Evolutionary conservation across 352 stramenopile genomes (phyloP), one percentile per base, ranked within the genome.

Genomic region (Pythium dissimile): DNA sequence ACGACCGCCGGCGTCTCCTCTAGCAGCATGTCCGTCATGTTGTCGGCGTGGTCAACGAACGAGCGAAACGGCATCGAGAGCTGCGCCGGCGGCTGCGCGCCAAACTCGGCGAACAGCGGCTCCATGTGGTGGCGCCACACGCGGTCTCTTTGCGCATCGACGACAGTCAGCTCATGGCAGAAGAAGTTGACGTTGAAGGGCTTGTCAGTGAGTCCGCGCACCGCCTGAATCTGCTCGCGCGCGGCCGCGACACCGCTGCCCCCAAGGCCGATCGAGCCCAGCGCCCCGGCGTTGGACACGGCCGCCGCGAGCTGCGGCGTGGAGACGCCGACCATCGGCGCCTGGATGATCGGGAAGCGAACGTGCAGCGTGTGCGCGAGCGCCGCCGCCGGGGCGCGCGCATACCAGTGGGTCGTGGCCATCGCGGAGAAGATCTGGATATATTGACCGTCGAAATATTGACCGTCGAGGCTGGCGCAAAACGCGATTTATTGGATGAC

Each of bases 171-270:
- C 12, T 59, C 42, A 32, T 84, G 65, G 54, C 75, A 84, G 66
- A 86, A 88, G 62, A 88, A 73, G 34, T 86, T 88, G 53, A 77
- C 67, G 59, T 85, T 86, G 47, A 88, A 68, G 4, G 68, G 62
- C 4, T 64, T 64, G 44, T 59, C 46, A 5, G 65, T 77, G 21
- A 77, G 57, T 23, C 42, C 49, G 24, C 54, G 71, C 23, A 66
- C 73, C 20, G 39, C 59, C 18, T 34, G 63, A 42, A 80, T 69
- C 46, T 74, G 62, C 18, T 35, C 51, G 18, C 76, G 66, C 7
- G 75, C 59, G 4, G 63, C 24, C 6, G 59, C 62, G 6, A 78
- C 59, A 10, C 44, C 45, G 15, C 66, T 60, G 5, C 58, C 52
- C 0, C 72, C 75, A 18, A 83, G 27, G 18, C 72, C 73, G 45